Evolutionary conservation across 2,329 filamentous ascomycete species (phyloP).

Genomic region (Colletotrichum truncatum): DNA sequence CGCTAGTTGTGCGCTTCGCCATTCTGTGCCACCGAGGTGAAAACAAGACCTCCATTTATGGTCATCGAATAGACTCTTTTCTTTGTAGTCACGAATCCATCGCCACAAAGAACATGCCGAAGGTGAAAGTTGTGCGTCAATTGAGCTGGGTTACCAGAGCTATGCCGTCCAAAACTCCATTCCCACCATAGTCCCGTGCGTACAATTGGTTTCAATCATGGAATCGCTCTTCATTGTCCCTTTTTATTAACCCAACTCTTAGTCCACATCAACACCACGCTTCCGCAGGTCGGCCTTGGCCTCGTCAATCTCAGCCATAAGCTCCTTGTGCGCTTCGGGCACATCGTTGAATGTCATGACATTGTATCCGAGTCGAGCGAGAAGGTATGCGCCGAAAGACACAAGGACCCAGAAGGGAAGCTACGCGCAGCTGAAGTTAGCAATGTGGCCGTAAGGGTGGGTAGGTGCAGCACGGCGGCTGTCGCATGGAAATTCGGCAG

Average conservation of each 20-base stretch:
- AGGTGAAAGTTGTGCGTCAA: background rate
- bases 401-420: conserved; percentile 94
- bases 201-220: background rate
- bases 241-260: conserved; percentile 36
- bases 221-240: background rate
- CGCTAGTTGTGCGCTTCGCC: no score
- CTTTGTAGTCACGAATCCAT: no score
- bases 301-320: conserved; percentile 84
- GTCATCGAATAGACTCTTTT: no score
- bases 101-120: no score
- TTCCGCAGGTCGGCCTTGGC: conserved; percentile 78
- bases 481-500: no score
- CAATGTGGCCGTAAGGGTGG: background rate
- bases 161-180: conserved; percentile 1
- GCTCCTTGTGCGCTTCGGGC: conserved; percentile 86
- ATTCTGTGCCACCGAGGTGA: no score
- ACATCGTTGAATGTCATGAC: conserved; percentile 98
- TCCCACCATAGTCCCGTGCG: background rate
- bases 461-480: no score
- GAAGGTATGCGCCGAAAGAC: conserved; percentile 89
- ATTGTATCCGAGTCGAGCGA: conserved; percentile 90
- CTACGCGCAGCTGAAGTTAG: conserved; percentile 54
- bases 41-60: no score
- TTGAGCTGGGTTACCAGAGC: background rate
- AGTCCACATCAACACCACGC: conserved; percentile 83